Evolutionary conservation across 352 stramenopile species (phyloP), one percentile per base, ranked within the genome.

Genomic region (Phytophthora lateralis): DNA sequence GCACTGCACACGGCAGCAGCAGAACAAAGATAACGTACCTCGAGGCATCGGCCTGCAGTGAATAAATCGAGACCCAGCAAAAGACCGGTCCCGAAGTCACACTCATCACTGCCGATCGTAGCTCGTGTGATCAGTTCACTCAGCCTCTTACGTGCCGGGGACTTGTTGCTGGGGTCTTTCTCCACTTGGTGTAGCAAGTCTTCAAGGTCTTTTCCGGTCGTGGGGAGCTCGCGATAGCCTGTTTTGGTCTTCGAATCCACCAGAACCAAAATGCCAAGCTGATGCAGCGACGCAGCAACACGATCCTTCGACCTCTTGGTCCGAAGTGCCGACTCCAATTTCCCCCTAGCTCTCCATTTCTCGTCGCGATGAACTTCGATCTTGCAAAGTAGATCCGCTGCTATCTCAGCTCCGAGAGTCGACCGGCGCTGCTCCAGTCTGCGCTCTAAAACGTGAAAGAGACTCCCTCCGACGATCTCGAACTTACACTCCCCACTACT

Each of bases 41-140:
- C 68, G 4, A 86, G 69, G 32, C 54, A 53, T 0, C 61, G 39
- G 3, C 75, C 71, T n/a, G 56, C 59, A 1, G 73, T 83, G 32
- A 87, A 89, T 5, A 90, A 54, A 42, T 90, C 78, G 3, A 90
- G 56, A 18, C 81, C 81, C 12, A 90, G 73, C 56, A 88, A 56
- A 27, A 90, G 54, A 38, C 76, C 66, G 4, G 81, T 89, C 7
- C 81, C 81, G 60, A 90, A 90, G 54, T 90, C 81, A 54, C 76
- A 89, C 39, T 90, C 81, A 46, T 90, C 81, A 58, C 70, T 86
- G 15, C 78, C 81, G 27, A 90, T 90, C 26, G 78, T 88, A 12
- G 81, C 75, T 12, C 81, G 73, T 11, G 78, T 90, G 47, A 89
- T 68, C n/a, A 90, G 35, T 6, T 80, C 80, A 34, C 71, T 80